Base-by-base conservation (phyloP, 768 basidiomycete species). In the Cystofilobasidium capitatum region DNA sequence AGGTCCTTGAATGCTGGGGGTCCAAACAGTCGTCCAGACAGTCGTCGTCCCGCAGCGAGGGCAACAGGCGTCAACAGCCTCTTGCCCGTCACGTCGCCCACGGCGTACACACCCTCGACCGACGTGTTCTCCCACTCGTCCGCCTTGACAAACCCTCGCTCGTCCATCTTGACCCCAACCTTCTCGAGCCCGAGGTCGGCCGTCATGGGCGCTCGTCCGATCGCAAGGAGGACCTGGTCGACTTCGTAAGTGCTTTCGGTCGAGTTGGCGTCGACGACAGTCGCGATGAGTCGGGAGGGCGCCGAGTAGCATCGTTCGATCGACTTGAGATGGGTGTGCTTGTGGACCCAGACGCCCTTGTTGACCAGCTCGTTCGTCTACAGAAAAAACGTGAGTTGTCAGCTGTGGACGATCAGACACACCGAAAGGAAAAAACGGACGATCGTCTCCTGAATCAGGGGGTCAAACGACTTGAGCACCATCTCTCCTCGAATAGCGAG, bases 1-100 rank as follows among this genome's bases (percentile, higher is more conserved):
- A 94, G 88, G 39, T 70, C 64, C 80, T 88, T 91, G 82, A 82
- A 93, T 77, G 88, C 81, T 67, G 84, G 83, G 2, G 86, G 86
- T 10, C 96, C 96, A 73, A 91, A 99, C 44, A 98, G 79, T 65
- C 96, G n/a, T 1, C 24, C 51, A 8, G 51, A 3, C 7, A 64
- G 26, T 9, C 63, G 51, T 33, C 63, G 24, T 1, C 63, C 63
- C 17, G 63, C 63, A 5, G 63, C 63, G 29, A 64, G 49, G 33
- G 63, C 63, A 29, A 64, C 63, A 1, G 63, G 63, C 16, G 63
- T 64, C 20, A 64, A 51, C 6, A 64, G 63, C 4, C 49, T 35
- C 63, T 64, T 64, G 37, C 63, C 63, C 9, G 36, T 42, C 3
- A 40, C n/a, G 40, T 64, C 63, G 5, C 63, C 63, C 17, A 64